Conservation (phyloP, 1,139 yeast genomes). For the Scheffersomyces segobiensis region DNA sequence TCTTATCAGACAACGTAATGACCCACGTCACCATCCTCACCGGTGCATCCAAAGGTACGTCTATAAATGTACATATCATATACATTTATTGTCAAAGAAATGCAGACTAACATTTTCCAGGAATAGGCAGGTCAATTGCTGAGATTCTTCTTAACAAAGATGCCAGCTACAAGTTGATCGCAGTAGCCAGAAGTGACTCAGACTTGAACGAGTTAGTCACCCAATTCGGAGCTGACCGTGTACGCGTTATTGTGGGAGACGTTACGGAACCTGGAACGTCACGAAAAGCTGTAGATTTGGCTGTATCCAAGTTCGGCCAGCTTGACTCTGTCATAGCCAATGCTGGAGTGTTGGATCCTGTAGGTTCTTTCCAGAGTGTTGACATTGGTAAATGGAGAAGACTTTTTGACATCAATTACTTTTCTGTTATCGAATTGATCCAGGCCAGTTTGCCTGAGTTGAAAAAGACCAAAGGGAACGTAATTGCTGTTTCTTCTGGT, state of each 20-base stretch:
- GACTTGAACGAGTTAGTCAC: conserved; percentile 44
- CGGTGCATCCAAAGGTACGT: conserved; percentile 64
- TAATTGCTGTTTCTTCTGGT: conserved; percentile 82
- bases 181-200: conserved; percentile 66
- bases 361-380: conserved; percentile 53
- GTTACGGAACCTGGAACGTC: conserved; percentile 47
- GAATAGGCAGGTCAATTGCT: conserved; percentile 78
- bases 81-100: not conserved
- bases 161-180: conserved; percentile 47
- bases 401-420: conserved; percentile 75
- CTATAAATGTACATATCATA: not conserved
- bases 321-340: conserved; percentile 76
- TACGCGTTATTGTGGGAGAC: conserved; percentile 68
- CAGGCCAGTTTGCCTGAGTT: conserved; percentile 60
- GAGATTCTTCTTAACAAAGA: conserved; percentile 44
- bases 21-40: conserved; percentile 52
- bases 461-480: conserved; percentile 55
- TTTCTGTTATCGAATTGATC: conserved; percentile 69
- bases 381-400: conserved; percentile 58
- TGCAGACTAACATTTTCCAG: conserved; percentile 33
- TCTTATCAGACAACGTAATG: conserved; percentile 2
- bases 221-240: conserved; percentile 48
- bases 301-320: conserved; percentile 55
- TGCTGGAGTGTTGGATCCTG: conserved; percentile 89
- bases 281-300: conserved; percentile 43